A percentile compares a stretch with the other conserved stretches of the same genome.
Conservation (phyloP, 2,329 filamentous ascomycete species). For the Aspergillus sp. region DNA sequence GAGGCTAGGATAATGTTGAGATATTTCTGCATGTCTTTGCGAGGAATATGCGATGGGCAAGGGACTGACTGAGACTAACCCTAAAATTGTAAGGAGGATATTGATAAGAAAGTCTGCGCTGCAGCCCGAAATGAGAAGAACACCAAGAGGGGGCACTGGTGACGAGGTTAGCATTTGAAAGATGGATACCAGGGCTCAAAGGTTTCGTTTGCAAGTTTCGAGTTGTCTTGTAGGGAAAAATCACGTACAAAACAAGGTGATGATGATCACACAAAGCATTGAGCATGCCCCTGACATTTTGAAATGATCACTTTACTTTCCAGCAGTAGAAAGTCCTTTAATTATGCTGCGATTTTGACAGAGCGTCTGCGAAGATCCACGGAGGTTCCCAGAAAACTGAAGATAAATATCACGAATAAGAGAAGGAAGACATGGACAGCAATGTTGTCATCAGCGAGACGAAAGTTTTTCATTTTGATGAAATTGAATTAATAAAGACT, state of each 20-base stretch:
- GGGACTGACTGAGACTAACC: slow-evolving; percentile 36
- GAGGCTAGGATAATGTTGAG: slow-evolving; percentile 5
- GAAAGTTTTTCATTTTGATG: too few species aligned
- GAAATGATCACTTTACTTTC: not conserved
- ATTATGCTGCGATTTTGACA: slow-evolving; percentile 1
- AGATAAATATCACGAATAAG: slow-evolving; percentile 19
- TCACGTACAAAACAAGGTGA: slow-evolving; percentile 43
- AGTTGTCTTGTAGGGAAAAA: not conserved
- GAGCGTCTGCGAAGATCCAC: slow-evolving; percentile 10
- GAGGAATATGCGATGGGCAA: not conserved
- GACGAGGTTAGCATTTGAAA: slow-evolving; percentile 5
- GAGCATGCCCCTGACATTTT: slow-evolving; percentile 30
- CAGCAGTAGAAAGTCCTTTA: not conserved
- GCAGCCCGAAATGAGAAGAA: slow-evolving; percentile 61
- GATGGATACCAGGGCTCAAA: too few species aligned
- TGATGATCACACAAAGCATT: slow-evolving; percentile 40
- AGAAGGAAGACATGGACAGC: slow-evolving; percentile 24
- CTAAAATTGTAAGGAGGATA: slow-evolving; percentile 61
- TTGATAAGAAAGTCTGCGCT: slow-evolving; percentile 63
- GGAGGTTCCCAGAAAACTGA: slow-evolving; percentile 20
- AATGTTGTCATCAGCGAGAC: slow-evolving; percentile 14
- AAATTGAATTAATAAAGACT: not conserved
- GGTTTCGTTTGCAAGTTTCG: not conserved
- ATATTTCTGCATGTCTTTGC: too few species aligned
- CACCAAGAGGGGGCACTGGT: slow-evolving; percentile 62